Percentiles rank a stretch among this genome's conserved stretches.
Conservation (phyloP, 257 asterid species). For the Apocynum venetum region DNA sequence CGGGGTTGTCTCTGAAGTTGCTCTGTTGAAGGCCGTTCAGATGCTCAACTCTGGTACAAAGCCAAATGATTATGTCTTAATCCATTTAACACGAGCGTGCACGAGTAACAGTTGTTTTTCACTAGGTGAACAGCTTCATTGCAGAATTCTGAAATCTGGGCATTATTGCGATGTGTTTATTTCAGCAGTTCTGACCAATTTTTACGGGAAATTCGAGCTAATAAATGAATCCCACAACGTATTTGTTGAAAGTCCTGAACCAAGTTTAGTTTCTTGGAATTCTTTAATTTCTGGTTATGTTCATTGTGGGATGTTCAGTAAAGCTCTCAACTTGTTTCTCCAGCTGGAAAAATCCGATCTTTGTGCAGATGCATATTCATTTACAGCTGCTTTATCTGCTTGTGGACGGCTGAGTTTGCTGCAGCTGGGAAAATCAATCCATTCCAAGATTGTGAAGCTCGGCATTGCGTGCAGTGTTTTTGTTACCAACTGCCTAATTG, state of each 20-base stretch:
- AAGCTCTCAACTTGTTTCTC: conserved; percentile 47
- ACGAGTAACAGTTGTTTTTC: conserved; percentile 36
- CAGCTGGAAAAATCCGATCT: conserved; percentile 49
- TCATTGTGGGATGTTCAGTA: conserved; percentile 50
- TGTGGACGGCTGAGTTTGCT: conserved; percentile 53
- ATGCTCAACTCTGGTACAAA: conserved; percentile 37
- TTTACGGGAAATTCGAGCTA: conserved; percentile 42
- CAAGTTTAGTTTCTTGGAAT: conserved; percentile 77
- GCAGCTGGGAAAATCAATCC: conserved; percentile 53
- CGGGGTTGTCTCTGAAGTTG: conserved; percentile 17
- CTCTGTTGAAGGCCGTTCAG: conserved; percentile 30
- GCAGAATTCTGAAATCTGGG: conserved; percentile 48
- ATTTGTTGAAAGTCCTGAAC: conserved; percentile 69
- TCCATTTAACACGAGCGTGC: conserved; percentile 51
- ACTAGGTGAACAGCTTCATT: conserved; percentile 61
- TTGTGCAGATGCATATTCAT: conserved; percentile 60
- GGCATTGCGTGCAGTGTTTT: conserved; percentile 43
- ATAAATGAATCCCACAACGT: conserved; percentile 36
- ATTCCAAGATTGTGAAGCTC: conserved; percentile 65
- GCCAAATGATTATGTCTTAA: conserved; percentile 35
- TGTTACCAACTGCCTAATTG: conserved; percentile 52
- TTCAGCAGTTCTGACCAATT: conserved; percentile 45
- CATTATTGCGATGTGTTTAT: conserved; percentile 34
- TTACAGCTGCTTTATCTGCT: conserved; percentile 66
- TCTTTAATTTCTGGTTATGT: conserved; percentile 74